phyloP scores from a whole-genome alignment of 2,329 filamentous ascomycete genomes.

The Cytospora leucostoma region DNA sequence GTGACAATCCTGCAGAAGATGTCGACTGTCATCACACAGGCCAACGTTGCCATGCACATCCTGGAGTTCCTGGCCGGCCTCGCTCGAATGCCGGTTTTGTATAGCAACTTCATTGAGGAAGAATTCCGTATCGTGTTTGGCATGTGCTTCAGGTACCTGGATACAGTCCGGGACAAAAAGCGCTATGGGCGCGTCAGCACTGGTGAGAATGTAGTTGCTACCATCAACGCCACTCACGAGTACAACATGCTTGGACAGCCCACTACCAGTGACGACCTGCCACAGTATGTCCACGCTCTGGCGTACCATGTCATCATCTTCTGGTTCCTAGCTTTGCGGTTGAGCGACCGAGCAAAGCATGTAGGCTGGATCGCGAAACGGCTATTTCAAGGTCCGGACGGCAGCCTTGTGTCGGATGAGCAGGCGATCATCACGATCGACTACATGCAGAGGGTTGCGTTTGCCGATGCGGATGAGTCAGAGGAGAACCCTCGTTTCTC shows the following conservation, averaged over 20 bases:
- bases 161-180: constrained; percentile 76
- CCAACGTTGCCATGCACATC: constrained; percentile 89
- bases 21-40: constrained; percentile 93
- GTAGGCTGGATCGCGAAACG: constrained; percentile 90
- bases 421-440: constrained; percentile 93
- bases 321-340: constrained; percentile 90
- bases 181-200: constrained; percentile 49
- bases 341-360: constrained; percentile 79
- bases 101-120: constrained; percentile 85
- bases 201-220: constrained; percentile 43
- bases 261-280: constrained; percentile 68
- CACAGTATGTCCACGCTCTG: constrained; percentile 90
- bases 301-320: constrained; percentile 96
- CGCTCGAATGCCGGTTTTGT: constrained; percentile 79
- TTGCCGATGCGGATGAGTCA: constrained; percentile 81
- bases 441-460: constrained; percentile 88
- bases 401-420: constrained; percentile 78
- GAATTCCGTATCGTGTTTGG: constrained; percentile 94
- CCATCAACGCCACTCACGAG: constrained; percentile 29
- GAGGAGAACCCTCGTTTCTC: constrained; percentile 67
- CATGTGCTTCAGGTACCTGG: constrained; percentile 90
- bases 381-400: constrained; percentile 76
- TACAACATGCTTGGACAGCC: constrained; percentile 37
- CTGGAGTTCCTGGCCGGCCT: constrained; percentile 92
- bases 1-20: constrained; percentile 88